Evolutionary conservation across 306 rosid species (phyloP), one percentile per base, ranked within the genome.

Genomic region (Trifolium dubium): DNA sequence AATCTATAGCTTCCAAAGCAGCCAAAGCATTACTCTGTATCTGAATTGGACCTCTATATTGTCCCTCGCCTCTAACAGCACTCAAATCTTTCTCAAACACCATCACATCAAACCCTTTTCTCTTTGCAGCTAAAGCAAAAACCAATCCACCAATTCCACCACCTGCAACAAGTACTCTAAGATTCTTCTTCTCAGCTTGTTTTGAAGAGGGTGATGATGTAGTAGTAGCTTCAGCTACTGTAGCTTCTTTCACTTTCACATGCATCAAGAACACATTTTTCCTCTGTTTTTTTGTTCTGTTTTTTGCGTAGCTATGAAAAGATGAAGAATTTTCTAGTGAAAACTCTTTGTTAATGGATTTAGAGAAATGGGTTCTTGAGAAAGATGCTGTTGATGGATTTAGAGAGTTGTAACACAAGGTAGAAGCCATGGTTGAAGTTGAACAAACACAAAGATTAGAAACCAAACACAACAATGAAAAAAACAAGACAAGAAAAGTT

Each of bases 141-240:
- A 95, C 99, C 87, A 95, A 69, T n/a, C 99, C 99, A 6, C 98
- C 99, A 31, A 95, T 95, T 60, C 99, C 99, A 19, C 97, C 99
- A 5, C 99, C 99, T 0, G 98, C 99, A 69, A 95, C 89, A 23
- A 95, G 90, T 40, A 92, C 47, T 63, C 88, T 76, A 7, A 86
- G 74, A 87, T 82, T 77, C 89, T 83, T 87, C 84, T 35, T 69
- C 84, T 35, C 72, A 34, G 55, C 60, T 40, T 59, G 71, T 41
- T 75, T 61, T 35, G 83, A 40, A 1, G 70, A 56, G 3, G 63
- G 6, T 31, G 41, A 63, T 2, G 67, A 17, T 32, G 19, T 43
- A 56, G 40, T 32, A 56, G 40, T 32, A 8, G 81, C 40, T 66
- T 92, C 96, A 1, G 85, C 79, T 58, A 84, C 77, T 6, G 82